Conservation (phyloP, 257 asterid species). For the Solanum megistacrolobum region DNA sequence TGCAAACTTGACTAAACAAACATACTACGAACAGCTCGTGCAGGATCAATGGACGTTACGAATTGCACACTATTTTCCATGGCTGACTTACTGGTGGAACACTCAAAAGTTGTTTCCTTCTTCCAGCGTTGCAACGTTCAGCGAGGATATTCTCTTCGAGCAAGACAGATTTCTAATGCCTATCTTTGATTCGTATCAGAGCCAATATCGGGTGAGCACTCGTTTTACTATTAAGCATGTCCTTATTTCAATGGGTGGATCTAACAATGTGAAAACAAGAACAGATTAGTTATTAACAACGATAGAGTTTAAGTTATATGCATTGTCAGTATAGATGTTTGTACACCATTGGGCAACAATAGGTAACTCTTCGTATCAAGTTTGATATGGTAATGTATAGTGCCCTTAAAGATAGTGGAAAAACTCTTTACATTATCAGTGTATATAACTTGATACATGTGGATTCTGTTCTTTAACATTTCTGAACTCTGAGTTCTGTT, state of each 20-base stretch:
- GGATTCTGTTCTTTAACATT: not conserved
- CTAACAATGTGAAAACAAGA: not conserved
- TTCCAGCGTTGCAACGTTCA: constrained; percentile 17
- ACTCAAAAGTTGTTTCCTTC: constrained; percentile 65
- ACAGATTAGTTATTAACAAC: too few relatives aligned
- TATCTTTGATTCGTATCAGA: not conserved
- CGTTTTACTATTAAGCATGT: not conserved
- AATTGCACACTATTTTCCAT: constrained; percentile 60
- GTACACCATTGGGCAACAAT: not conserved
- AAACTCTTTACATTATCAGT: not conserved
- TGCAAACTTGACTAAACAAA: constrained; percentile 50
- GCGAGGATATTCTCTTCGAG: constrained; percentile 21
- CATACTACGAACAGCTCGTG: constrained; percentile 25
- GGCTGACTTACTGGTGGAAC: constrained; percentile 96
- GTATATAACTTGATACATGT: not conserved
- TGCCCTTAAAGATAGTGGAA: not conserved
- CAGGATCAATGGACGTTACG: constrained; percentile 84
- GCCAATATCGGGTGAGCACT: not conserved
- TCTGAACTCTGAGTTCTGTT: not conserved
- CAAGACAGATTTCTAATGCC: constrained; percentile 52
- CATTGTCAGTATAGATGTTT: not conserved
- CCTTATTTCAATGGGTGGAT: not conserved
- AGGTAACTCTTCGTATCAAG: not conserved
- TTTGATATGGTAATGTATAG: not conserved
- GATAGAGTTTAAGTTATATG: not conserved